These are phyloP conservation scores for Russula compacta DNA, from an alignment of 768 basidiomycete species.

Conservation along the genomic window DNA sequence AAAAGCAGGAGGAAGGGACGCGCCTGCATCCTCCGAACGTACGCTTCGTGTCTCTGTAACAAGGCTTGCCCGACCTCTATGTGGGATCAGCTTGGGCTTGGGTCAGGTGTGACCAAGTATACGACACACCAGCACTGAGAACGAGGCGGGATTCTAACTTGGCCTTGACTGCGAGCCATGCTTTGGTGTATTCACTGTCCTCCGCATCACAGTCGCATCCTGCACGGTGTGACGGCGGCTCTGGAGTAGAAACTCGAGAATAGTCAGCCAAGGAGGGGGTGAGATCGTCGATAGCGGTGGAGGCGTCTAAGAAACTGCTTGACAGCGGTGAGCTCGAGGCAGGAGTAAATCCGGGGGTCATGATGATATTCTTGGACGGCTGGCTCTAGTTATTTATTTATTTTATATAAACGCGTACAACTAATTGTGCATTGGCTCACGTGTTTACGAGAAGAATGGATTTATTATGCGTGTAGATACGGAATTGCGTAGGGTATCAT, in stretches of 20 bases:
- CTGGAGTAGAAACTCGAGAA: constrained; percentile 68
- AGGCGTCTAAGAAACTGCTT: constrained; percentile 27
- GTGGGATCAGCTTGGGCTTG: background rate
- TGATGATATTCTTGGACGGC: background rate
- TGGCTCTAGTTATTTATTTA: too few species aligned
- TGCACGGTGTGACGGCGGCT: constrained; percentile 37
- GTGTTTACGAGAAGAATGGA: background rate
- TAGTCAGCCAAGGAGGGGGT: constrained; percentile 64
- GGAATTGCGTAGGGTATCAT: constrained; percentile 15
- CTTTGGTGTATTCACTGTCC: constrained; percentile 53
- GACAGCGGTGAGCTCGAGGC: constrained; percentile 26
- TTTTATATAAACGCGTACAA: too few species aligned
- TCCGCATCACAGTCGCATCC: constrained; percentile 60
- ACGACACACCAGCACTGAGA: constrained; percentile 72
- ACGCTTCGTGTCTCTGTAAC: constrained; percentile 78
- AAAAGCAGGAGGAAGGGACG: constrained; percentile 19
- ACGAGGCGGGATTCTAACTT: constrained; percentile 69
- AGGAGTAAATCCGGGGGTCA: constrained; percentile 6
- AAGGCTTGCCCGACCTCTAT: constrained; percentile 87
- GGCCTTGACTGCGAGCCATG: constrained; percentile 57
- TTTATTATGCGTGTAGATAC: constrained; percentile 14
- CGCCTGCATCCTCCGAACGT: constrained; percentile 65
- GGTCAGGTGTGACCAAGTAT: background rate
- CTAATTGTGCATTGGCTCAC: background rate
- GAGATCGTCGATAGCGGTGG: constrained; percentile 64